phyloP scores from a whole-genome alignment of 805 yeast genomes.

The Jamesozyma gamospora region DNA sequence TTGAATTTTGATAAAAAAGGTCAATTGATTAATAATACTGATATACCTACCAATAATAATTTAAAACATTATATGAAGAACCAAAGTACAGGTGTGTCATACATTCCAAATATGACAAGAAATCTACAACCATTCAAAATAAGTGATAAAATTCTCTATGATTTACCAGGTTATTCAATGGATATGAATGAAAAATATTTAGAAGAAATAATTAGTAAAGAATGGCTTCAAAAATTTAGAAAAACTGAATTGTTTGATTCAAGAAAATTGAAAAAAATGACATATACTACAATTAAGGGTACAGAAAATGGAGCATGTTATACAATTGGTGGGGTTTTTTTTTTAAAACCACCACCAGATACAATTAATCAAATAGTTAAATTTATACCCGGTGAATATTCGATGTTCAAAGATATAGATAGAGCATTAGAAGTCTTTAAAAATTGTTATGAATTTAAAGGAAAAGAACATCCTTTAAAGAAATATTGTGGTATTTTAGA shows the following conservation, averaged over 20 bases:
- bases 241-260: constrained; percentile 27
- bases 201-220: constrained; percentile 22
- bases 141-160: constrained; percentile 25
- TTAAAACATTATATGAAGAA: constrained; percentile 6
- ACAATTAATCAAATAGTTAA: constrained; percentile 41
- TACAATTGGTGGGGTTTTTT: constrained; percentile 54
- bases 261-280: constrained; percentile 22
- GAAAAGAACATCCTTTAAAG: constrained; percentile 22
- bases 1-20: constrained; percentile 7
- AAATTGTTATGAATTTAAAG: constrained; percentile 8
- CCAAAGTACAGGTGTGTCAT: constrained; percentile 30
- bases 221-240: constrained; percentile 24
- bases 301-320: constrained; percentile 32
- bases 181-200: constrained; percentile 16
- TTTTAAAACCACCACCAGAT: constrained; percentile 42
- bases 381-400: constrained; percentile 35
- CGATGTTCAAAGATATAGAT: constrained; percentile 26
- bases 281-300: constrained; percentile 32
- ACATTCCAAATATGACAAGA: constrained; percentile 66
- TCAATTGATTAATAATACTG: constrained; percentile 3
- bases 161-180: constrained; percentile 33
- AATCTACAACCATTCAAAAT: constrained; percentile 35
- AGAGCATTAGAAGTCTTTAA: constrained; percentile 27
- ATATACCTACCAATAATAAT: constrained; percentile 1
- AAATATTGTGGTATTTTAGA: constrained; percentile 24